Percentiles rank a stretch among this genome's conserved stretches.
Evolutionary conservation across 2,329 filamentous ascomycete genomes (phyloP).

Genomic region (Talaromyces sp.): DNA sequence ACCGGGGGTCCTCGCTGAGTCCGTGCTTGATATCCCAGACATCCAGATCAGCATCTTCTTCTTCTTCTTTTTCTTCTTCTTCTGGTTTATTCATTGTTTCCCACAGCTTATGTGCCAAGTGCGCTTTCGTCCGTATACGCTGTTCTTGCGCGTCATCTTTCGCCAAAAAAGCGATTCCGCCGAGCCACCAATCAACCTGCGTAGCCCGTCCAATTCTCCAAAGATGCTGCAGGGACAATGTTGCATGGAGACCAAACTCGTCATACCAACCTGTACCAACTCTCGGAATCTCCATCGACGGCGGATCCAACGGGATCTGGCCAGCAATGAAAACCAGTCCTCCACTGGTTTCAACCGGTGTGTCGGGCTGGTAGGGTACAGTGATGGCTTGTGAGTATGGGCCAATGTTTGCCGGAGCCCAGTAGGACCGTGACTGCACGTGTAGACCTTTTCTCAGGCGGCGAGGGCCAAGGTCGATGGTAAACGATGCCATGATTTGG

Average conservation of each 20-base stretch:
- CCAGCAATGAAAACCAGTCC: slow-evolving; percentile 68
- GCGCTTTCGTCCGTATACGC: slow-evolving; percentile 29
- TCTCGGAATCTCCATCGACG: slow-evolving; percentile 59
- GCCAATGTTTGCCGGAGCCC: slow-evolving; percentile 96
- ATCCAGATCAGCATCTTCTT: slow-evolving; percentile 45
- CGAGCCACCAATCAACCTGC: slow-evolving; percentile 68
- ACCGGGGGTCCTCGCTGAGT: slow-evolving; percentile 44
- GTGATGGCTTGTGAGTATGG: slow-evolving; percentile 89
- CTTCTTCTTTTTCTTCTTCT: slow-evolving; percentile 34
- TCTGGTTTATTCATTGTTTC: slow-evolving; percentile 27
- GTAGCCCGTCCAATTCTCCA: slow-evolving; percentile 74
- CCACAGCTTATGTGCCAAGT: slow-evolving; percentile 43
- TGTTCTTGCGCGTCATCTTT: slow-evolving; percentile 16
- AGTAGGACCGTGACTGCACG: slow-evolving; percentile 90
- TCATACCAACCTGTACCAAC: slow-evolving; percentile 22
- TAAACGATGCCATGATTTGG: slow-evolving; percentile 57
- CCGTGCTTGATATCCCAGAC: slow-evolving; percentile 53
- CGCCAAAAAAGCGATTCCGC: slow-evolving; percentile 69
- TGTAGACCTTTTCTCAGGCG: slow-evolving; percentile 58
- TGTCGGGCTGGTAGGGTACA: slow-evolving; percentile 36
- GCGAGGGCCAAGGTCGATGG: slow-evolving; percentile 35
- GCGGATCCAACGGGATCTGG: slow-evolving; percentile 82
- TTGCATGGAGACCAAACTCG: slow-evolving; percentile 54
- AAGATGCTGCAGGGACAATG: slow-evolving; percentile 80
- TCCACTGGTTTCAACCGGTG: slow-evolving; percentile 17